These are phyloP conservation scores for Lepiota venenata DNA, from an alignment of 768 basidiomycete genomes.

Conservation along the genomic window DNA sequence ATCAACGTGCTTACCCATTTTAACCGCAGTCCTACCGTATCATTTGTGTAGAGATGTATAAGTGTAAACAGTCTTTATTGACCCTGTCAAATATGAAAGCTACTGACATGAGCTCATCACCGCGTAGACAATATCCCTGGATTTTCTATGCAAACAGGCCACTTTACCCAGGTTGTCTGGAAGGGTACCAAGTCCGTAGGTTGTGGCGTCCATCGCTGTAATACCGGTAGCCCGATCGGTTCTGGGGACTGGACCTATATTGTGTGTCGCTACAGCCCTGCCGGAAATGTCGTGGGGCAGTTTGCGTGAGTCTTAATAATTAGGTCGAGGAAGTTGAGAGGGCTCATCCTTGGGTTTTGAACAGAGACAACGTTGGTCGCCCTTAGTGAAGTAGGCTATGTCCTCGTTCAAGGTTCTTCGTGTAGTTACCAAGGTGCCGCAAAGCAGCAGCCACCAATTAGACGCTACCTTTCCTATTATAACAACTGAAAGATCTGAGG, in stretches of 20 bases:
- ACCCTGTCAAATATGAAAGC: background rate
- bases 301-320: slow-evolving; percentile 17
- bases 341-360: background rate
- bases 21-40: background rate
- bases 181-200: slow-evolving; percentile 47
- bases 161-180: slow-evolving; percentile 47
- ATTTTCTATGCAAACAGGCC: slow-evolving; percentile 23
- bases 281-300: slow-evolving; percentile 23
- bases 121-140: slow-evolving; percentile 23
- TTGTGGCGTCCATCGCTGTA: slow-evolving; percentile 40
- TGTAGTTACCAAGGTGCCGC: no score
- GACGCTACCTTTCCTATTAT: no score
- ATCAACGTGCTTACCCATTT: background rate
- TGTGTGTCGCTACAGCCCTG: slow-evolving; percentile 26
- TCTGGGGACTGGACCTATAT: slow-evolving; percentile 19
- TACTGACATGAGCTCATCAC: background rate
- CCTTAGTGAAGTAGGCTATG: background rate
- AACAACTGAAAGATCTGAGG: background rate
- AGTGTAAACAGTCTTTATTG: slow-evolving; percentile 16
- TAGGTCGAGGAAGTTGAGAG: background rate
- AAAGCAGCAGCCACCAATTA: no score
- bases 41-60: slow-evolving; percentile 17
- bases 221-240: slow-evolving; percentile 22
- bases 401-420: no score
- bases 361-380: slow-evolving; percentile 16